Evolutionary conservation across 306 rosid genomes (phyloP).

Genomic region (Gleditsia sinensis): DNA sequence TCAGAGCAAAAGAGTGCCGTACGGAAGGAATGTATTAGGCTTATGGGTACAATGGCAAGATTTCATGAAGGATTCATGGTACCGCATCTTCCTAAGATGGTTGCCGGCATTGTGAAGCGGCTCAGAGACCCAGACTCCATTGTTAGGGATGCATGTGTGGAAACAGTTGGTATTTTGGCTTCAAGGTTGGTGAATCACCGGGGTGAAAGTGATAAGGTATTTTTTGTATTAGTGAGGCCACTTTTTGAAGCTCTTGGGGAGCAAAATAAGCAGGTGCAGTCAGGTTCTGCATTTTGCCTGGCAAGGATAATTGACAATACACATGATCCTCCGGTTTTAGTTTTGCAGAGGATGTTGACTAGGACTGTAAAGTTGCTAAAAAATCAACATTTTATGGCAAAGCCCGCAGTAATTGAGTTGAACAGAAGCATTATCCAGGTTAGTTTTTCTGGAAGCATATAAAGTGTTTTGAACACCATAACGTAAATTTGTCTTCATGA

Average conservation of each 20-base stretch:
- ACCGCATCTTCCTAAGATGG: slow-evolving; percentile 66
- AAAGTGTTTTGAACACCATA: neutral
- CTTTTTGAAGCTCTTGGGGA: slow-evolving; percentile 82
- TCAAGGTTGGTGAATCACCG: slow-evolving; percentile 34
- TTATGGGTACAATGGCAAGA: slow-evolving; percentile 54
- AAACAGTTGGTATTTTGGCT: slow-evolving; percentile 57
- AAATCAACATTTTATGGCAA: slow-evolving; percentile 77
- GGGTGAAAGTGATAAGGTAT: slow-evolving; percentile 44
- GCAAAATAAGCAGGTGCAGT: slow-evolving; percentile 78
- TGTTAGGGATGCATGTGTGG: slow-evolving; percentile 74
- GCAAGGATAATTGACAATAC: slow-evolving; percentile 65
- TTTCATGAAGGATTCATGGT: slow-evolving; percentile 44
- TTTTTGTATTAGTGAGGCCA: slow-evolving; percentile 60
- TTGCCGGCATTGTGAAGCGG: slow-evolving; percentile 67
- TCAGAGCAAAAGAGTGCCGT: slow-evolving; percentile 66
- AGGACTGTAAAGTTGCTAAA: slow-evolving; percentile 72
- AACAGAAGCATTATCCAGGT: slow-evolving; percentile 71
- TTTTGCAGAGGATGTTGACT: slow-evolving; percentile 63
- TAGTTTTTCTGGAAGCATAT: neutral
- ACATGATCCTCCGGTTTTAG: slow-evolving; percentile 58
- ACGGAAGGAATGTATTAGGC: slow-evolving; percentile 61
- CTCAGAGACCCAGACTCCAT: slow-evolving; percentile 67
- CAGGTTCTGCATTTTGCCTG: slow-evolving; percentile 65
- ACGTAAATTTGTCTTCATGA: neutral
- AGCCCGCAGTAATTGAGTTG: slow-evolving; percentile 69